Conservation (phyloP, 164 flowering plant genomes). For the Umbilicus rupestris region DNA sequence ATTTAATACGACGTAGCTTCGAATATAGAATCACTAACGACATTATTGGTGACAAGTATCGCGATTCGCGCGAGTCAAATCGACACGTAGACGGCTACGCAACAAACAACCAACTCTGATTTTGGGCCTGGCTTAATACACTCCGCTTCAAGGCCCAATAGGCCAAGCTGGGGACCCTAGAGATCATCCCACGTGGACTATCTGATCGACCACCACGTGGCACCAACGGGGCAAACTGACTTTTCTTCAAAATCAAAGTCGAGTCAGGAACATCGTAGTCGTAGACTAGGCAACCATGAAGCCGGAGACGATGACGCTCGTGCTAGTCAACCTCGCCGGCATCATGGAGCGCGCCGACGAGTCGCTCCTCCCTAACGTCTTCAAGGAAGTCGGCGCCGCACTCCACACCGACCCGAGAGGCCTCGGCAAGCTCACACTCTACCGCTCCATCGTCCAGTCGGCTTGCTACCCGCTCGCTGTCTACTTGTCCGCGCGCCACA, state of each 20-base stretch:
- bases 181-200: too few relatives aligned
- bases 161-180: too few relatives aligned
- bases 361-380: constrained; percentile 72
- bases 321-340: constrained; percentile 72
- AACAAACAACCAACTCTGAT: too few relatives aligned
- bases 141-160: too few relatives aligned
- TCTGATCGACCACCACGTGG: too few relatives aligned
- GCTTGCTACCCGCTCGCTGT: constrained; percentile 69
- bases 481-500: constrained; percentile 55
- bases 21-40: too few relatives aligned
- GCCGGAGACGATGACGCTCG: constrained; percentile 43
- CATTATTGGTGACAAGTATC: too few relatives aligned
- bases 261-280: background rate
- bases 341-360: constrained; percentile 90
- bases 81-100: too few relatives aligned
- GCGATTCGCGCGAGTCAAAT: too few relatives aligned
- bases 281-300: constrained; percentile 22
- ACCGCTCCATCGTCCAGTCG: constrained; percentile 73
- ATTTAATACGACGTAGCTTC: too few relatives aligned
- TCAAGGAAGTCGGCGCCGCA: constrained; percentile 74
- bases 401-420: constrained; percentile 71
- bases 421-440: constrained; percentile 65
- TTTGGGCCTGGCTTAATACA: too few relatives aligned
- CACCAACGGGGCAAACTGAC: too few relatives aligned
- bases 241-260: background rate